These are phyloP conservation scores for Saccharomycopsis crataegensis DNA, from an alignment of 1,139 yeast species.

Conservation along the genomic window DNA sequence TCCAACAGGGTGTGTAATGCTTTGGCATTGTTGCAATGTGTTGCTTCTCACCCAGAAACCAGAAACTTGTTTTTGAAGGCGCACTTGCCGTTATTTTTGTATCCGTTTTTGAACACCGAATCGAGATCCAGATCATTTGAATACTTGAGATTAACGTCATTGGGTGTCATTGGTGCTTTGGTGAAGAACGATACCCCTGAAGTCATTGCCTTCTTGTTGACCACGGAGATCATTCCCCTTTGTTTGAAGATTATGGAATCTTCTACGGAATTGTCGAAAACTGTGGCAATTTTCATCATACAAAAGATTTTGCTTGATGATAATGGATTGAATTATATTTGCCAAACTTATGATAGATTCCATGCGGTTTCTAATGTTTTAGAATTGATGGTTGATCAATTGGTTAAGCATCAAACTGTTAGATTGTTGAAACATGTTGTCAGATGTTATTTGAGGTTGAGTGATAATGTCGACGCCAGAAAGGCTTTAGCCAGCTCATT, in stretches of 20 bases:
- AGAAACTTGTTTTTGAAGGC: constrained; percentile 79
- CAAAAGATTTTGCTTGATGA: constrained; percentile 91
- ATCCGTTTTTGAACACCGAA: constrained; percentile 88
- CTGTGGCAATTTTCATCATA: constrained; percentile 91
- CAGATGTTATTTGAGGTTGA: constrained; percentile 82
- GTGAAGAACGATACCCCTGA: constrained; percentile 96
- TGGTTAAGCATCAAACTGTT: constrained; percentile 63
- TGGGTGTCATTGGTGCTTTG: constrained; percentile 95
- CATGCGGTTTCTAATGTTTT: constrained; percentile 89
- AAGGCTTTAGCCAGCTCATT: constrained; percentile 76
- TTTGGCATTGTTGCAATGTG: constrained; percentile 87
- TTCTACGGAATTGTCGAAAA: constrained; percentile 86
- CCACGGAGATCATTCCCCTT: constrained; percentile 92
- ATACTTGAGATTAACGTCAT: constrained; percentile 81
- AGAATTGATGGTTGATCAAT: constrained; percentile 82
- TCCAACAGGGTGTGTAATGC: constrained; percentile 95
- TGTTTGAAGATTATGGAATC: constrained; percentile 94
- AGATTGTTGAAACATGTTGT: constrained; percentile 89
- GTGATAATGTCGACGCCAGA: constrained; percentile 87
- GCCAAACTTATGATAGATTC: constrained; percentile 92
- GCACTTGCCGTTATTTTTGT: constrained; percentile 83
- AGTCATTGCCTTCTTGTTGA: constrained; percentile 79
- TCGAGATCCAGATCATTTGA: constrained; percentile 91
- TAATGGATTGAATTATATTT: constrained; percentile 81
- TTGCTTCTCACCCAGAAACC: constrained; percentile 90